These are phyloP conservation scores for Sarocladium strictum DNA, from an alignment of 2,329 filamentous ascomycete species.

Conservation along the genomic window DNA sequence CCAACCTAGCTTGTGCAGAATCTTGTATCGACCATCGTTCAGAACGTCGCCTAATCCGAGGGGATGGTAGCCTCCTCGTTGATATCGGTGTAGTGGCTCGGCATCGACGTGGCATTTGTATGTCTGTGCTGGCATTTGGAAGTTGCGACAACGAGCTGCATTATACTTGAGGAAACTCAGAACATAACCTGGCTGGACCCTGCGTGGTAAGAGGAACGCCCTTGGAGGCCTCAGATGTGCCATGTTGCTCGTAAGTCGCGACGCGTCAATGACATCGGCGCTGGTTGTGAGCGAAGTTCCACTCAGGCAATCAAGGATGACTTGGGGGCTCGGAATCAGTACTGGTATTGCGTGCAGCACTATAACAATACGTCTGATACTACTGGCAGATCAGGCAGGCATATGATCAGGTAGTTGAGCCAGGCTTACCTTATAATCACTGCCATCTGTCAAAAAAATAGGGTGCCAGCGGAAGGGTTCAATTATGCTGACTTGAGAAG, in stretches of 20 bases:
- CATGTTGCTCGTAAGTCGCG: background rate
- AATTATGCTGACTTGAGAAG: no score
- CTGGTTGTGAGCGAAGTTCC: background rate
- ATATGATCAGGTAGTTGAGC: no score
- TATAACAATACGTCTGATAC: no score
- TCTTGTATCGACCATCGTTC: slow-evolving; percentile 29
- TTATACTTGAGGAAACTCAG: background rate
- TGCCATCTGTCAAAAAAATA: no score
- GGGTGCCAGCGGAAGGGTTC: background rate
- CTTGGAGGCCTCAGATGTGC: background rate
- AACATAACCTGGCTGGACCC: background rate
- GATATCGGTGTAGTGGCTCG: slow-evolving; percentile 21
- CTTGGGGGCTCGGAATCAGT: background rate
- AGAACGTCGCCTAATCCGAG: slow-evolving; percentile 32
- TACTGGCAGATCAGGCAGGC: no score
- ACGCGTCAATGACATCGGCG: background rate
- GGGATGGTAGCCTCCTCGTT: slow-evolving; percentile 34
- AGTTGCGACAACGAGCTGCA: background rate
- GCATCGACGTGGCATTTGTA: slow-evolving; percentile 13
- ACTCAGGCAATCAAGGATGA: background rate
- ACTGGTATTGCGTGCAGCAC: background rate
- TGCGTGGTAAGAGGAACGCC: background rate
- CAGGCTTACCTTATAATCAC: no score
- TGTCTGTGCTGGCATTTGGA: background rate
- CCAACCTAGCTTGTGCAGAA: slow-evolving; percentile 38